phyloP scores from a whole-genome alignment of 768 basidiomycete genomes.

The Leccinellum luteum region DNA sequence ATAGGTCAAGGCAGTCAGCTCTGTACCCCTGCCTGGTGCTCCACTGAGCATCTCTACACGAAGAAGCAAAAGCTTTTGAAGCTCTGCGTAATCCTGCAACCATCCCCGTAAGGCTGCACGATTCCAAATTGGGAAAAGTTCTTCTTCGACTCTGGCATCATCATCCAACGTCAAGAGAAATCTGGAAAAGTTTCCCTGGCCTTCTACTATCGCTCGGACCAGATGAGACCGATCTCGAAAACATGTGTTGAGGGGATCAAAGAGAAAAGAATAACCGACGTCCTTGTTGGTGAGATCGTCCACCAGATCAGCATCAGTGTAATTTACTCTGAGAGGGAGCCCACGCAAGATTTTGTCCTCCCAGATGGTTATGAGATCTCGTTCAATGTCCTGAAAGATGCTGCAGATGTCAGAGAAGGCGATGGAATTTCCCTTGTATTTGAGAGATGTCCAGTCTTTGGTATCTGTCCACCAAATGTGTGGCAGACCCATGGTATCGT shows the following conservation, averaged over 20 bases:
- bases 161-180: too few species aligned
- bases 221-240: neutral
- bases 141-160: too few species aligned
- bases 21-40: conserved; percentile 13
- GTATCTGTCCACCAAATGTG: conserved; percentile 7
- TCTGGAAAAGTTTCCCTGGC: neutral
- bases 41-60: conserved; percentile 12
- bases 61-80: conserved; percentile 2
- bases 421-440: neutral
- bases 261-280: conserved; percentile 1
- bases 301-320: too few species aligned
- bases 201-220: accelerated
- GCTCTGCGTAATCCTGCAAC: conserved; percentile 11
- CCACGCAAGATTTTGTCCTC: conserved; percentile 19
- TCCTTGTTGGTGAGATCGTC: conserved; percentile 12
- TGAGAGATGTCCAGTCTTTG: neutral
- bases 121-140: too few species aligned
- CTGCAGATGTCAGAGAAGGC: accelerated
- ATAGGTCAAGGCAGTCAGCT: neutral
- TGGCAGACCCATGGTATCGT: neutral
- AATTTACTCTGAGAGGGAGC: too few species aligned
- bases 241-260: neutral
- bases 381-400: neutral
- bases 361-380: neutral
- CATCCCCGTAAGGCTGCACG: neutral